Evolutionary conservation across 208 protist species (phyloP).

Genomic region (Strigomonas oncopelti): DNA sequence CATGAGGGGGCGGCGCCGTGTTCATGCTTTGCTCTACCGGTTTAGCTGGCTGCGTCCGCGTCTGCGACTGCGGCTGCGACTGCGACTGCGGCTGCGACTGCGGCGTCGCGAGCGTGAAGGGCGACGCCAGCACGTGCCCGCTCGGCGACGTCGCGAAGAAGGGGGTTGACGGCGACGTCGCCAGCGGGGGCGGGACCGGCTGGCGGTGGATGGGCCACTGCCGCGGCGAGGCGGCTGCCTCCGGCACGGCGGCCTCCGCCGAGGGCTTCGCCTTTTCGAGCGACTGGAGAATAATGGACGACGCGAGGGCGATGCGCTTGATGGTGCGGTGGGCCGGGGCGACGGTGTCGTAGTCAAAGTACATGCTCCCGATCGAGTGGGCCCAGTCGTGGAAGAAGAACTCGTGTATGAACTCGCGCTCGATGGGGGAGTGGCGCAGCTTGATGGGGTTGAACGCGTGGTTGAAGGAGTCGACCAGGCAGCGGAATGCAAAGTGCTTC

Average conservation of each 20-base stretch:
- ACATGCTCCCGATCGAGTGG: constrained; percentile 53
- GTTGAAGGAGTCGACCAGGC: constrained; percentile 64
- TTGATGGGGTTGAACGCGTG: constrained; percentile 77
- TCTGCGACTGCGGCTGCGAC: neutral
- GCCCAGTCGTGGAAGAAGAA: constrained; percentile 74
- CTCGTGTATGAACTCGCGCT: constrained; percentile 62
- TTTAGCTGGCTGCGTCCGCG: neutral
- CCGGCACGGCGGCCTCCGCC: neutral
- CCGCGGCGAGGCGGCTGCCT: neutral
- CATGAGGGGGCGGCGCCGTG: too few species aligned
- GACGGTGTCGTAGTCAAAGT: constrained; percentile 66
- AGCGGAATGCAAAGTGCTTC: constrained; percentile 54
- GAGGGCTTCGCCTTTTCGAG: constrained; percentile 7
- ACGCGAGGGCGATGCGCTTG: constrained; percentile 59
- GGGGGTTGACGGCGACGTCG: neutral
- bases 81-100: neutral
- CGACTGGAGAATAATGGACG: constrained; percentile 42
- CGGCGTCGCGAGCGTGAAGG: neutral
- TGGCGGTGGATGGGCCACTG: neutral
- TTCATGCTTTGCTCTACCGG: neutral
- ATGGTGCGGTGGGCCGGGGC: constrained; percentile 49
- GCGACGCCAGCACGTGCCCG: neutral
- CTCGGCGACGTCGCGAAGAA: neutral
- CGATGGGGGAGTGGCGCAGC: constrained; percentile 57
- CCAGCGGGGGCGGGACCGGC: neutral